phyloP scores from a whole-genome alignment of 2,329 filamentous ascomycete genomes.

The Triangularia verruculosa region DNA sequence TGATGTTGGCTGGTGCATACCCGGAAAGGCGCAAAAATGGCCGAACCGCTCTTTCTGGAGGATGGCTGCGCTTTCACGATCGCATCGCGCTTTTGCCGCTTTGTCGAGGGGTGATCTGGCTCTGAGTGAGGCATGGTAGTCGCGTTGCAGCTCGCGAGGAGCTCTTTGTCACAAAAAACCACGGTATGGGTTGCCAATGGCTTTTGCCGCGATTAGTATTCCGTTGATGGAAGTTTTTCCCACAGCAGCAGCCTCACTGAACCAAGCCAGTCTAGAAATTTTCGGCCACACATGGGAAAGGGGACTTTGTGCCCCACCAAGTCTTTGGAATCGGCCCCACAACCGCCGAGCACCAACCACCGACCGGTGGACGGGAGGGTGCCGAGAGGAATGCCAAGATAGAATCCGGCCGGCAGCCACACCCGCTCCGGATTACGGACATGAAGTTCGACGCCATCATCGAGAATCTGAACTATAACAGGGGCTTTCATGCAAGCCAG shows the following conservation, averaged over 20 bases:
- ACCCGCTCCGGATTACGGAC: constrained; percentile 1
- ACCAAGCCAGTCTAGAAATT: constrained; percentile 21
- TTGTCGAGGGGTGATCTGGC: constrained; percentile 62
- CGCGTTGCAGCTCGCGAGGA: constrained; percentile 15
- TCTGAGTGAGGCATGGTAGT: constrained; percentile 55
- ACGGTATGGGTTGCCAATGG: constrained; percentile 4
- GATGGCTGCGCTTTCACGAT: constrained; percentile 28
- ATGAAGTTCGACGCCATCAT: neutral
- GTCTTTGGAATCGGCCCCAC: neutral
- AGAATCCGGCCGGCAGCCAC: neutral
- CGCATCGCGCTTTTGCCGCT: constrained; percentile 69
- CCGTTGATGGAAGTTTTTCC: constrained; percentile 21
- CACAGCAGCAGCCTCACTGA: constrained; percentile 16
- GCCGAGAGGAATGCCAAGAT: neutral
- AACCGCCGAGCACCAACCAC: constrained; percentile 8
- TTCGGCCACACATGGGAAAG: constrained; percentile 22
- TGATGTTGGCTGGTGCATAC: constrained; percentile 49
- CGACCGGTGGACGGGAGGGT: neutral
- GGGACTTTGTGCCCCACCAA: neutral
- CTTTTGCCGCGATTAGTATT: constrained; percentile 4
- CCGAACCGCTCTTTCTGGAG: constrained; percentile 51
- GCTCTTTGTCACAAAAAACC: constrained; percentile 5
- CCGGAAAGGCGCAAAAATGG: constrained; percentile 90
- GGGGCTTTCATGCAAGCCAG: neutral
- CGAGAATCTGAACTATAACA: neutral